Evolutionary conservation across 805 yeast species (phyloP).

Genomic region (Candida montana): DNA sequence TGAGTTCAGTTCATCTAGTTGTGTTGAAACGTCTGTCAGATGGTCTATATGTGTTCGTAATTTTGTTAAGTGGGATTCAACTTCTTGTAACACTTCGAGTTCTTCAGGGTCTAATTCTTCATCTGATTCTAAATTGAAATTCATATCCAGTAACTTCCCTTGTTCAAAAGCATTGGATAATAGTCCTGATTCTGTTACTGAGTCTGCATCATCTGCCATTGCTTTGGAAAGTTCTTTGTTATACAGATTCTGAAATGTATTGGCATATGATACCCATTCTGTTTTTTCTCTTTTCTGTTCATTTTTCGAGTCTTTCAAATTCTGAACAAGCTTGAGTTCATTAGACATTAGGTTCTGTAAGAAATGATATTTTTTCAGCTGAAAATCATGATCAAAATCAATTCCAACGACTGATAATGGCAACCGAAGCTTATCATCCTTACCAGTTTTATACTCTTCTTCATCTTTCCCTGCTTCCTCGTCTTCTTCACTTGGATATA

Average conservation of each 20-base stretch:
- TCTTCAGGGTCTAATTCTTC: constrained; percentile 7
- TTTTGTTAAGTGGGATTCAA: constrained; percentile 14
- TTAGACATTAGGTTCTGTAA: constrained; percentile 15
- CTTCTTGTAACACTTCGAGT: constrained; percentile 9
- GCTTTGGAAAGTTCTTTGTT: constrained; percentile 11
- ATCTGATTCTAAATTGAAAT: background rate
- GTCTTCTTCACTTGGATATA: constrained; percentile 1
- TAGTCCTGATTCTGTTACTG: background rate
- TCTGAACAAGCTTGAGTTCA: constrained; percentile 16
- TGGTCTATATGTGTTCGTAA: constrained; percentile 11
- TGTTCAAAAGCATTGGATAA: background rate
- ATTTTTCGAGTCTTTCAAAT: constrained; percentile 9
- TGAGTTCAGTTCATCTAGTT: constrained; percentile 9
- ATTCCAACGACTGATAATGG: constrained; percentile 12
- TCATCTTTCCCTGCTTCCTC: background rate
- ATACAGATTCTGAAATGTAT: constrained; percentile 11
- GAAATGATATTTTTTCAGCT: constrained; percentile 14
- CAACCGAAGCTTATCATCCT: constrained; percentile 7
- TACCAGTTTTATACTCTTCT: background rate
- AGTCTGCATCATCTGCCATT: constrained; percentile 4
- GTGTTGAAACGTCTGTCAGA: constrained; percentile 8
- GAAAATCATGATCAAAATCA: constrained; percentile 21
- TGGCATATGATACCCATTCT: constrained; percentile 9
- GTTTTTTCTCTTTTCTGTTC: constrained; percentile 11
- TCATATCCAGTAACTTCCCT: constrained; percentile 2